Percentiles rank a stretch among this genome's conserved stretches.
phyloP scores from a whole-genome alignment of 2,329 filamentous ascomycete species.

The Hymenoscyphus fraxineus region DNA sequence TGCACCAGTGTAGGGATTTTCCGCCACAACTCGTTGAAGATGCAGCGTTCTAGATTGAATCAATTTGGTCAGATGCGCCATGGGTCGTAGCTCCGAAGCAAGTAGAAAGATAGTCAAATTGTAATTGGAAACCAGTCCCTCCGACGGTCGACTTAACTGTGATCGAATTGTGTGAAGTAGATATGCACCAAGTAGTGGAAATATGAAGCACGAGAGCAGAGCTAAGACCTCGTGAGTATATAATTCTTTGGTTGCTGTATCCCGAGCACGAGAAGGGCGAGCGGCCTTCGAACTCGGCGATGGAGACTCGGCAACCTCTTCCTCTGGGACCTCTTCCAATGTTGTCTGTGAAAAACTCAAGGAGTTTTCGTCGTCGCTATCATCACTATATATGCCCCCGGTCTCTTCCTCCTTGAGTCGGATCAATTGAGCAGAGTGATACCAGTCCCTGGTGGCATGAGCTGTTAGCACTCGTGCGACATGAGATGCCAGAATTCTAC shows the following conservation, averaged over 20 bases:
- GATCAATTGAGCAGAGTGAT: slow-evolving; percentile 64
- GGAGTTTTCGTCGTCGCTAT: slow-evolving; percentile 43
- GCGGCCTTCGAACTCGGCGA: slow-evolving; percentile 19
- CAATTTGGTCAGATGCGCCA: slow-evolving; percentile 77
- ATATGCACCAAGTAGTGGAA: slow-evolving; percentile 76
- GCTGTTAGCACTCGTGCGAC: slow-evolving; percentile 12
- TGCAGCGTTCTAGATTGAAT: slow-evolving; percentile 75
- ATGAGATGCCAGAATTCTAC: slow-evolving; percentile 25
- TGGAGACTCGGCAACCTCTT: slow-evolving; percentile 16
- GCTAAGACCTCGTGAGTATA: slow-evolving; percentile 72
- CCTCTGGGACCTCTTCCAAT: slow-evolving; percentile 31
- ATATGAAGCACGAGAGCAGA: slow-evolving; percentile 72
- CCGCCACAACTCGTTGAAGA: slow-evolving; percentile 68
- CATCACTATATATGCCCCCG: slow-evolving; percentile 38
- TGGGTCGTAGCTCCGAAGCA: slow-evolving; percentile 78
- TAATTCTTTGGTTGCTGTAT: slow-evolving; percentile 57
- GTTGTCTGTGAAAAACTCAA: slow-evolving; percentile 28
- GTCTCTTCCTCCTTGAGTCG: slow-evolving; percentile 48
- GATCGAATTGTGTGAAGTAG: slow-evolving; percentile 76
- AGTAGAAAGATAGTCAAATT: slow-evolving; percentile 89
- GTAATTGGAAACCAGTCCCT: slow-evolving; percentile 85
- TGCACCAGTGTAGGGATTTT: slow-evolving; percentile 44
- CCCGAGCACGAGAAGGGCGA: slow-evolving; percentile 25
- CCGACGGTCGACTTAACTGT: slow-evolving; percentile 77
- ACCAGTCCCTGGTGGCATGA: slow-evolving; percentile 59